Evolutionary conservation across 768 basidiomycete species (phyloP).

Genomic region (Cantharellus cinnabarinus): DNA sequence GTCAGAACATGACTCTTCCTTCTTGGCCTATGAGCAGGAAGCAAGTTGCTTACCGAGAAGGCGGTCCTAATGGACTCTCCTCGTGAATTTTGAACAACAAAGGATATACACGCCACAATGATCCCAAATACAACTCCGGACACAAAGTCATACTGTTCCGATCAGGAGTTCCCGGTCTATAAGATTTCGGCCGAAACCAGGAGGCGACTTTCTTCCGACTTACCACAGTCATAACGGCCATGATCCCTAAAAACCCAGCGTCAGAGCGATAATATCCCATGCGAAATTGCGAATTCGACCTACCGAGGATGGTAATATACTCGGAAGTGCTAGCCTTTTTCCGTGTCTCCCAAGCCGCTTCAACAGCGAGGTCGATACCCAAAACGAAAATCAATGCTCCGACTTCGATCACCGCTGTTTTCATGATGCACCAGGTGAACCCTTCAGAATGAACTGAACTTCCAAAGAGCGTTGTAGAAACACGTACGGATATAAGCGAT

Average conservation of each 20-base stretch:
- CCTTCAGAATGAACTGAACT: neutral
- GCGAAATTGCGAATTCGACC: conserved; percentile 13
- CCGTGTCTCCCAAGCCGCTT: conserved; percentile 90
- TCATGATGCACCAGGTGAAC: neutral
- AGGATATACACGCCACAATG: conserved; percentile 85
- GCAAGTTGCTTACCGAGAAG: conserved; percentile 23
- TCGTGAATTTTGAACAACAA: conserved; percentile 89
- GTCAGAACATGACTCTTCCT: neutral
- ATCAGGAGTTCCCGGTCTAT: too few relatives aligned
- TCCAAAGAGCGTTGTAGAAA: neutral
- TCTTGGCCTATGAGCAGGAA: neutral
- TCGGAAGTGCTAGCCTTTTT: conserved; percentile 70
- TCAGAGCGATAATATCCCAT: neutral
- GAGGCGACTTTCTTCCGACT: conserved; percentile 43
- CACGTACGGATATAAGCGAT: conserved; percentile 80
- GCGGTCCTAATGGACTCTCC: conserved; percentile 64
- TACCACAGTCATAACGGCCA: conserved; percentile 27
- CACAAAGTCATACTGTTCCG: conserved; percentile 65
- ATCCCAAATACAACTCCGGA: conserved; percentile 85
- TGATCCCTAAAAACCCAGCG: neutral
- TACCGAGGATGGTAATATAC: conserved; percentile 66
- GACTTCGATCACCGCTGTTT: conserved; percentile 71
- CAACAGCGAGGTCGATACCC: conserved; percentile 84
- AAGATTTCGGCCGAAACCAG: too few relatives aligned
- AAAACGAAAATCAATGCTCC: conserved; percentile 84